phyloP scores from a whole-genome alignment of 345 rosid species.

The Sisymbrium altissimum region DNA sequence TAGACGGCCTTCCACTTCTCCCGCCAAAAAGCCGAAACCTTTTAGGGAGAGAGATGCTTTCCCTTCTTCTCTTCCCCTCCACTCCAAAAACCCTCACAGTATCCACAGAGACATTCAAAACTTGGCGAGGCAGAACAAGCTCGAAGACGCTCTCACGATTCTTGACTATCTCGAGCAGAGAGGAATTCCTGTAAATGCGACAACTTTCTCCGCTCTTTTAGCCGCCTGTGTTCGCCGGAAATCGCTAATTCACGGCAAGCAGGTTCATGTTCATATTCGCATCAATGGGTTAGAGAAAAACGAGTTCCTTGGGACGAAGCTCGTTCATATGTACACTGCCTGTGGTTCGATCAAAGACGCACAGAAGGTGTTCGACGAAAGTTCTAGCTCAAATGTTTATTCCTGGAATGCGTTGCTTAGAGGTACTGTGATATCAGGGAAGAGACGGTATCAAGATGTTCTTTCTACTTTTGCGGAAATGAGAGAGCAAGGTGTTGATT shows the following conservation, averaged over 20 bases:
- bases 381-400: slow-evolving; percentile 49
- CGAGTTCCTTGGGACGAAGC: slow-evolving; percentile 62
- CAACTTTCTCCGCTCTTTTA: slow-evolving; percentile 70
- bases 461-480: slow-evolving; percentile 57
- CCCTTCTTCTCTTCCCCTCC: slow-evolving; percentile 65
- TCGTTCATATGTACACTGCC: slow-evolving; percentile 64
- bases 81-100: slow-evolving; percentile 51
- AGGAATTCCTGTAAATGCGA: slow-evolving; percentile 71
- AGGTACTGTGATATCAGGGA: slow-evolving; percentile 72
- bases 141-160: slow-evolving; percentile 63
- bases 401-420: slow-evolving; percentile 87
- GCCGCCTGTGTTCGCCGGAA: slow-evolving; percentile 69
- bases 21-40: slow-evolving; percentile 35
- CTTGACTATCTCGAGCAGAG: slow-evolving; percentile 64
- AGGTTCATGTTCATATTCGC: slow-evolving; percentile 57
- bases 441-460: slow-evolving; percentile 56
- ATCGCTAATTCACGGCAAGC: slow-evolving; percentile 50
- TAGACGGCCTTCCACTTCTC: slow-evolving; percentile 21
- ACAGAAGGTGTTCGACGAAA: slow-evolving; percentile 56
- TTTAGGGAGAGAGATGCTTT: slow-evolving; percentile 54
- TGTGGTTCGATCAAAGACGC: slow-evolving; percentile 73
- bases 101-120: slow-evolving; percentile 61
- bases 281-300: slow-evolving; percentile 69
- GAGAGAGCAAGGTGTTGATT: slow-evolving; percentile 65
- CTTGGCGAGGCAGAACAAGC: slow-evolving; percentile 63